phyloP scores from a whole-genome alignment of 257 asterid species.

The Jaltomata sinuosa region DNA sequence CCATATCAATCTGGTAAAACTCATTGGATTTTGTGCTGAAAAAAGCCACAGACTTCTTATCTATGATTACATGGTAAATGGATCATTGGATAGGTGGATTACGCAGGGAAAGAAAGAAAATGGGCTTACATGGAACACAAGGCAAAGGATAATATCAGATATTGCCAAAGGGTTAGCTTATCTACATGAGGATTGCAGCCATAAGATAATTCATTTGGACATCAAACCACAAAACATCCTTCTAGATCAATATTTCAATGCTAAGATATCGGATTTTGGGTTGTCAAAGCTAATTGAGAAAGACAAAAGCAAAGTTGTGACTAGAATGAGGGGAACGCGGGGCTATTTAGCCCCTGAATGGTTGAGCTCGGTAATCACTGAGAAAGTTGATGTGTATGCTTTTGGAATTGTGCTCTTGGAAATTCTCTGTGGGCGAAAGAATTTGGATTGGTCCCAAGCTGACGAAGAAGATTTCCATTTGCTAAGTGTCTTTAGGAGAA shows the following conservation, averaged over 20 bases:
- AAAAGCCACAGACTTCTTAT: conserved; percentile 15
- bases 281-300: conserved; percentile 15
- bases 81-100: conserved; percentile 20
- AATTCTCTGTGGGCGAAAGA: conserved; percentile 15
- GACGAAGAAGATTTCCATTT: conserved; percentile 10
- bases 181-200: conserved; percentile 18
- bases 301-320: conserved; percentile 13
- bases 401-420: conserved; percentile 20
- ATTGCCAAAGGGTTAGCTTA: conserved; percentile 14
- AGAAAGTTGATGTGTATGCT: conserved; percentile 20
- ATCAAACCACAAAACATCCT: conserved; percentile 26
- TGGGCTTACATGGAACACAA: conserved; percentile 3
- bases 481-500: conserved; percentile 7
- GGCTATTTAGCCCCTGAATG: conserved; percentile 23
- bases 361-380: conserved; percentile 13
- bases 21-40: conserved; percentile 11
- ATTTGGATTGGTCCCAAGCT: conserved; percentile 7
- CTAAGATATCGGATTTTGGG: conserved; percentile 21
- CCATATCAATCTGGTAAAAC: conserved; percentile 18
- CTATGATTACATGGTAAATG: conserved; percentile 16
- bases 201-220: conserved; percentile 19
- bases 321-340: conserved; percentile 20
- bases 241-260: conserved; percentile 13
- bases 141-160: conserved; percentile 5
- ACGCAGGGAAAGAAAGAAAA: background rate